These are phyloP conservation scores for Cytospora piceae DNA, from an alignment of 2,329 filamentous ascomycete genomes.

Conservation along the genomic window DNA sequence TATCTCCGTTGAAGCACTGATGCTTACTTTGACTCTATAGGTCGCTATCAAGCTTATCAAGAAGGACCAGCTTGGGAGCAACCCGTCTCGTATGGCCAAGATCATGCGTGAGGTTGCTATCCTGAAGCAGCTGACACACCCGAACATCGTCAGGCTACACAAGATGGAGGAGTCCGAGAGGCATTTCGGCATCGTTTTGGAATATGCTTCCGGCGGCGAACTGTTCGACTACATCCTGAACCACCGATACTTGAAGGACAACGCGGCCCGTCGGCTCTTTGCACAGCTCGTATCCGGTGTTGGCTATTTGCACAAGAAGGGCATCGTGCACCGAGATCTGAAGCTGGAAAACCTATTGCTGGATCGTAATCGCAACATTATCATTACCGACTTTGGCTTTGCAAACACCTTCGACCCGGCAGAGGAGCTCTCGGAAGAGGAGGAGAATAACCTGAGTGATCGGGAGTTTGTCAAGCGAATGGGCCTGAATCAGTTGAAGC, in stretches of 20 bases:
- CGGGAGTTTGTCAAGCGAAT: slow-evolving; percentile 85
- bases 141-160: slow-evolving; percentile 94
- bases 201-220: slow-evolving; percentile 96
- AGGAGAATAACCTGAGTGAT: slow-evolving; percentile 84
- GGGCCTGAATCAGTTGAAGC: slow-evolving; percentile 79
- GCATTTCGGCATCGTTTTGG: slow-evolving; percentile 96
- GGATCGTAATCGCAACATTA: slow-evolving; percentile 97
- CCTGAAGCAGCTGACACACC: slow-evolving; percentile 81
- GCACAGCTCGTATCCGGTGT: slow-evolving; percentile 96
- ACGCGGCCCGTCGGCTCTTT: slow-evolving; percentile 86
- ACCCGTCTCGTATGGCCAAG: slow-evolving; percentile 88
- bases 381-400: slow-evolving; percentile 99
- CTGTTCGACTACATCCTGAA: slow-evolving; percentile 98
- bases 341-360: slow-evolving; percentile 95
- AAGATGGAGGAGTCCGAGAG: slow-evolving; percentile 98
- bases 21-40: slow-evolving; percentile 44
- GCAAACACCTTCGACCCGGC: slow-evolving; percentile 93
- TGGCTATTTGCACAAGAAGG: slow-evolving; percentile 97
- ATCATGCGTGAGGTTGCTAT: slow-evolving; percentile 98
- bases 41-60: slow-evolving; percentile 98
- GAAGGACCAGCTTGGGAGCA: slow-evolving; percentile 84
- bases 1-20: not conserved
- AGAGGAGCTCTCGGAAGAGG: slow-evolving; percentile 87
- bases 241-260: slow-evolving; percentile 94
- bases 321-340: slow-evolving; percentile 94